Evolutionary conservation across 441 rosid species (phyloP).

Genomic region (Jatropha multifida): DNA sequence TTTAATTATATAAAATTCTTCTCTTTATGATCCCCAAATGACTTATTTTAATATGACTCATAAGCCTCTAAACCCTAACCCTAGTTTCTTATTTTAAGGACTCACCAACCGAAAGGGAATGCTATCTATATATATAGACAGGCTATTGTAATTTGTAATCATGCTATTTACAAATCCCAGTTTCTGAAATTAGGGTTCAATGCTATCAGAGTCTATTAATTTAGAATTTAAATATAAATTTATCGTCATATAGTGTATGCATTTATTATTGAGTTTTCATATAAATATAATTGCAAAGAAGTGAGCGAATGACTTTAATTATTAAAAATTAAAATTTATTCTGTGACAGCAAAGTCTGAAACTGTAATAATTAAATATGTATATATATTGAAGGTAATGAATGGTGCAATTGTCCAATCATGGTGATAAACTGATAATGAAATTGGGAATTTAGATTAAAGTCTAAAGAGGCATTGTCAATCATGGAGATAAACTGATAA

Average conservation of each 20-base stretch:
- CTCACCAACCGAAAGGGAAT: conserved; percentile 9
- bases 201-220: too few species aligned
- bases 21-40: conserved; percentile 28
- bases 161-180: too few species aligned
- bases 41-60: conserved; percentile 3
- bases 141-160: too few species aligned
- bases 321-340: too few species aligned
- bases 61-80: conserved; percentile 16
- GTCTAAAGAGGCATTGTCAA: not conserved
- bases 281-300: too few species aligned
- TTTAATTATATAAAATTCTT: not conserved
- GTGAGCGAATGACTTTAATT: too few species aligned
- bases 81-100: conserved; percentile 10
- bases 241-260: too few species aligned
- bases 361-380: too few species aligned
- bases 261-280: too few species aligned
- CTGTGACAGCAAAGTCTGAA: too few species aligned
- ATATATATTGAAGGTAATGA: not conserved
- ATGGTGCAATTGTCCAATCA: not conserved
- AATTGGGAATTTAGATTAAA: not conserved
- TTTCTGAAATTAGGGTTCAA: too few species aligned
- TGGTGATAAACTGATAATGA: not conserved
- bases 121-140: not conserved
- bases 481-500: not conserved
- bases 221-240: too few species aligned